Percentiles rank a stretch among this genome's conserved stretches.
Conservation (phyloP, 2,329 filamentous ascomycete genomes). For the Pseudogymnoascus sp. region DNA sequence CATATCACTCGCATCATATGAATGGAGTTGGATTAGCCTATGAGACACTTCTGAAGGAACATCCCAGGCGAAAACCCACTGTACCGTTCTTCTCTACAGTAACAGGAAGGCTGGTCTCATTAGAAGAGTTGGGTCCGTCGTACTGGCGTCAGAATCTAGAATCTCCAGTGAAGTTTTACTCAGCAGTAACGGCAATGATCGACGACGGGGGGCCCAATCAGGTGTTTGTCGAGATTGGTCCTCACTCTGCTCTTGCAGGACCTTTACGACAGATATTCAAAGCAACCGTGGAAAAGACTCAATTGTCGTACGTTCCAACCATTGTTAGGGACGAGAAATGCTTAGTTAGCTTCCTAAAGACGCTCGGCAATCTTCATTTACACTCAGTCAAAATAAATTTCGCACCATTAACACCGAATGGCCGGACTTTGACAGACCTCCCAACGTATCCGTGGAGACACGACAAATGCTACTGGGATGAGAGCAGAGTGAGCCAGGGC, state of each 20-base stretch:
- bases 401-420: not conserved
- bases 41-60: not conserved
- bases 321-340: slow-evolving; percentile 17
- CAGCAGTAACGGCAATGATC: slow-evolving; percentile 18
- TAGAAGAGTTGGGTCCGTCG: slow-evolving; percentile 6
- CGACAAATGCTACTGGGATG: slow-evolving; percentile 43
- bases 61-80: not conserved
- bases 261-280: slow-evolving; percentile 27
- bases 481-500: slow-evolving; percentile 41
- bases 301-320: slow-evolving; percentile 13
- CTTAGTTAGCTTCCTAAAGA: slow-evolving; percentile 13
- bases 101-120: slow-evolving; percentile 13
- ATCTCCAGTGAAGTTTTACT: slow-evolving; percentile 35
- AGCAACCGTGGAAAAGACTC: not conserved
- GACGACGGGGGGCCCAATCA: not conserved
- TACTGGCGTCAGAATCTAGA: slow-evolving; percentile 43
- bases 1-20: slow-evolving; percentile 32
- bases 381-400: slow-evolving; percentile 11
- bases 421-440: slow-evolving; percentile 33
- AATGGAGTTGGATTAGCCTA: slow-evolving; percentile 24
- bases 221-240: slow-evolving; percentile 21
- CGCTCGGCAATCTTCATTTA: slow-evolving; percentile 14
- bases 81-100: slow-evolving; percentile 4
- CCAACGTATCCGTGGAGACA: slow-evolving; percentile 50
- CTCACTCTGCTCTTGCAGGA: slow-evolving; percentile 31